Conservation (phyloP, 352 stramenopile genomes). For the Globisporangium apiculatum region DNA sequence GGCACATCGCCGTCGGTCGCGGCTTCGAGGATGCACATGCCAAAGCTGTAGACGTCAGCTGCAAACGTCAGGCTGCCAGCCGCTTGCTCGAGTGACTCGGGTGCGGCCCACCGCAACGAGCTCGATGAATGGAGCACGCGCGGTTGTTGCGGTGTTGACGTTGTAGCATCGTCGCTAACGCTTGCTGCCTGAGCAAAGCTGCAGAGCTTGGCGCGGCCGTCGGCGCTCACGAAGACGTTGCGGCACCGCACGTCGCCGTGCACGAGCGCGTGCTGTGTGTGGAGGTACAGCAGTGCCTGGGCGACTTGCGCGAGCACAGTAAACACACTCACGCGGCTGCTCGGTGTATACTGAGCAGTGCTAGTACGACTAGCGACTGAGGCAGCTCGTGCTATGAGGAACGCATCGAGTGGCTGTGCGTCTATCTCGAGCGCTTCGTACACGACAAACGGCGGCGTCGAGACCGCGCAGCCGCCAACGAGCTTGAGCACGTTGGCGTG, state of each 20-base stretch:
- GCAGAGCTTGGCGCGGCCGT: constrained; percentile 48
- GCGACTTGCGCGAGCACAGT: constrained; percentile 41
- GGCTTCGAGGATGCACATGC: constrained; percentile 58
- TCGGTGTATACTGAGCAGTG: no score
- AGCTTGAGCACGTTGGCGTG: constrained; percentile 52
- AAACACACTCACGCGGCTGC: constrained; percentile 21
- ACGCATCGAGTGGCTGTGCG: constrained; percentile 49
- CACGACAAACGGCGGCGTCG: constrained; percentile 36
- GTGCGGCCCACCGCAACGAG: constrained; percentile 46
- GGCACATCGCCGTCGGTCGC: constrained; percentile 42
- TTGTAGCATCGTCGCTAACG: background rate
- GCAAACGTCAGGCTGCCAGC: constrained; percentile 3
- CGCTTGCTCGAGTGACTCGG: constrained; percentile 25
- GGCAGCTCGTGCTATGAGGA: constrained; percentile 11
- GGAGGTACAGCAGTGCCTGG: constrained; percentile 43
- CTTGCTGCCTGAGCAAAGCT: constrained; percentile 12
- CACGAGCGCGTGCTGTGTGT: constrained; percentile 29
- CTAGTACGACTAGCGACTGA: no score
- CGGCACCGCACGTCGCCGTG: constrained; percentile 48
- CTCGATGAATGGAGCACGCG: background rate
- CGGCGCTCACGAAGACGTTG: constrained; percentile 51
- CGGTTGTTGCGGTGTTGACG: background rate
- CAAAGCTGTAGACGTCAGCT: constrained; percentile 57
- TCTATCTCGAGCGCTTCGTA: constrained; percentile 30
- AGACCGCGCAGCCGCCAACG: constrained; percentile 44